These are phyloP conservation scores for Gentiana straminea DNA, from an alignment of 257 asterid species.

Conservation along the genomic window DNA sequence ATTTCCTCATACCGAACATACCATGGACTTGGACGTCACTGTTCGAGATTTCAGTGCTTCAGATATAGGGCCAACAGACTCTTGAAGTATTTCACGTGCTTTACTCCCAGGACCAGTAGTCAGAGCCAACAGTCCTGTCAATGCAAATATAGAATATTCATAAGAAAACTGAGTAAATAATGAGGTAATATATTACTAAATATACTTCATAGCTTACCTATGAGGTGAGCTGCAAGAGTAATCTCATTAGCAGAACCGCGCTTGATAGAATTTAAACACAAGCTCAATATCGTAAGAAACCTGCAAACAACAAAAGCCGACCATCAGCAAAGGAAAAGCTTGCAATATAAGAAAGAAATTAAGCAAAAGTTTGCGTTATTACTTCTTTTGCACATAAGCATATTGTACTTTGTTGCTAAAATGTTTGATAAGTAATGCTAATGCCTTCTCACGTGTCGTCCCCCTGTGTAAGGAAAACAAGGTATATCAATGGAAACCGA, in stretches of 20 bases:
- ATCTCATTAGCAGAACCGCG: conserved; percentile 88
- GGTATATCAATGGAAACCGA: no score
- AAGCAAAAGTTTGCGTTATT: conserved; percentile 4
- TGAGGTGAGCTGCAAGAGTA: conserved; percentile 72
- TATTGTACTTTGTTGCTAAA: conserved; percentile 63
- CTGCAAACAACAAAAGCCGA: conserved; percentile 24
- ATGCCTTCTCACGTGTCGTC: conserved; percentile 77
- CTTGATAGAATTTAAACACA: conserved; percentile 66
- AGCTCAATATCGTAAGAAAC: conserved; percentile 80
- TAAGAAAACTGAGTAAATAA: not conserved
- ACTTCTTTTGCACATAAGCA: conserved; percentile 75
- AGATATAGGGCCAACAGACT: conserved; percentile 61
- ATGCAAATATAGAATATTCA: not conserved
- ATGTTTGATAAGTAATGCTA: conserved; percentile 57
- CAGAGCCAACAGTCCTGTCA: conserved; percentile 71
- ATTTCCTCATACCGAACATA: conserved; percentile 12
- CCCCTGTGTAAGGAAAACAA: conserved; percentile 43
- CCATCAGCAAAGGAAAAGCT: not conserved
- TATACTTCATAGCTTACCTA: conserved; percentile 36
- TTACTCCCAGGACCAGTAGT: conserved; percentile 83
- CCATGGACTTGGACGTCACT: conserved; percentile 61
- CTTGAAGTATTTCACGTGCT: conserved; percentile 88
- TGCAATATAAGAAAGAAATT: not conserved
- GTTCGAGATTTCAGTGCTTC: conserved; percentile 68
- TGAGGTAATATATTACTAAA: not conserved